Base-by-base conservation (phyloP, 768 basidiomycete genomes). In the Thelephora ganbajun region DNA sequence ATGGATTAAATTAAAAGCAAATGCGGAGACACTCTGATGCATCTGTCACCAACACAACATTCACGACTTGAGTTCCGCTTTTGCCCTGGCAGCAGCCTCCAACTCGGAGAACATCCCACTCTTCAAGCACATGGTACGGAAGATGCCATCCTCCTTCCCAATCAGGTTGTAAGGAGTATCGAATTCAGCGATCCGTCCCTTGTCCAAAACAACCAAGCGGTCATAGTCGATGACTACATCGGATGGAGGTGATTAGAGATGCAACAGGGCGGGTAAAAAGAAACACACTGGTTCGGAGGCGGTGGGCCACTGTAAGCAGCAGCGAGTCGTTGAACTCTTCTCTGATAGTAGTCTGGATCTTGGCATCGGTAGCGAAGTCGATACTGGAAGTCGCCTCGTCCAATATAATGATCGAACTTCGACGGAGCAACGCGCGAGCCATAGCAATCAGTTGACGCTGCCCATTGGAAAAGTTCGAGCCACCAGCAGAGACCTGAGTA, bases 401-500 rank as follows among this genome's bases (percentile, higher is more conserved):
- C 35, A 89, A 66, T 13, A 90, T 74, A 45, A 90, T 79, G 53
- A 90, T 76, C 11, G 79, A 65, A 56, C 79, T 85, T 6, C 76
- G 72, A 14, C 84, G 68, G 26, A 89, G 67, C 18, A 90, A 66
- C 0, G 88, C 86, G 5, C 88, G 73, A 0, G 87, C 88, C 82
- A 90, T 83, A 1, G 86, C 82, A 46, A 91, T 83, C 13, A 90
- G 66, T 56, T 97, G 92, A 9, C 90, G 63, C 59, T 97, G 91
- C 9, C 93, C 92, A 50, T 91, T 87, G 1, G 87, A 92, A 62
- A 96, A 93, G 66, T 96, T 94, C 26, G 79, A 71, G 0, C 91
- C 91, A 0, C 90, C 90, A 0, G 86, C 72, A 0, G 87, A 87
- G 7, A 94, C 83, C 50, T 83, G 78, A 0, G 83, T 86, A 16